phyloP scores from a whole-genome alignment of 805 yeast species.

The Hanseniaspora hatyaiensis region DNA sequence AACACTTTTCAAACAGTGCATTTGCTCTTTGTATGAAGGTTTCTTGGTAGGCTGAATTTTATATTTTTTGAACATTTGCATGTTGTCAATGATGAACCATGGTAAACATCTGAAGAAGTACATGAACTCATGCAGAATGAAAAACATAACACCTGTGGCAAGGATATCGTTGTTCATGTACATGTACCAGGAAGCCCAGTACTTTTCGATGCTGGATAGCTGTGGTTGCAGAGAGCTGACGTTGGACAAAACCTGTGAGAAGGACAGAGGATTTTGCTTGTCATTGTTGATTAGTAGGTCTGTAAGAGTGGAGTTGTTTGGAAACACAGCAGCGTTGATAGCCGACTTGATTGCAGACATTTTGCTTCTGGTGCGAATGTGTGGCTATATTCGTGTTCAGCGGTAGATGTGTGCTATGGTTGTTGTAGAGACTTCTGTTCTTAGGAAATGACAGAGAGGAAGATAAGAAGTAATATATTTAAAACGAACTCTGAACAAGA shows the following conservation, averaged over 20 bases:
- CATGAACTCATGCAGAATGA: slow-evolving; percentile 71
- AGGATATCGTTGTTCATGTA: slow-evolving; percentile 77
- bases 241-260: slow-evolving; percentile 23
- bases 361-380: no score
- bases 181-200: slow-evolving; percentile 84
- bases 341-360: no score
- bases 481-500: no score
- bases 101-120: slow-evolving; percentile 89
- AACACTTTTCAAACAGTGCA: slow-evolving; percentile 83
- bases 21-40: slow-evolving; percentile 73
- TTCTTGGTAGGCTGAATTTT: slow-evolving; percentile 81
- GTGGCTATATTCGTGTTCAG: no score
- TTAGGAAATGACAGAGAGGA: no score
- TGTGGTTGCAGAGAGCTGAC: slow-evolving; percentile 34
- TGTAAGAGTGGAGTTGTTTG: slow-evolving; percentile 25
- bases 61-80: slow-evolving; percentile 74
- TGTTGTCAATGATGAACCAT: slow-evolving; percentile 76
- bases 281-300: slow-evolving; percentile 20
- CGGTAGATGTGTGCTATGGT: no score
- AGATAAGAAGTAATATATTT: no score
- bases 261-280: slow-evolving; percentile 1
- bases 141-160: slow-evolving; percentile 83
- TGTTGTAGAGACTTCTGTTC: no score
- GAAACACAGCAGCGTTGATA: slow-evolving; percentile 25
- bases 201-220: slow-evolving; percentile 46